Base-by-base conservation (phyloP, 192 early-diverging fungal species). In the Coemansia sp. region DNA sequence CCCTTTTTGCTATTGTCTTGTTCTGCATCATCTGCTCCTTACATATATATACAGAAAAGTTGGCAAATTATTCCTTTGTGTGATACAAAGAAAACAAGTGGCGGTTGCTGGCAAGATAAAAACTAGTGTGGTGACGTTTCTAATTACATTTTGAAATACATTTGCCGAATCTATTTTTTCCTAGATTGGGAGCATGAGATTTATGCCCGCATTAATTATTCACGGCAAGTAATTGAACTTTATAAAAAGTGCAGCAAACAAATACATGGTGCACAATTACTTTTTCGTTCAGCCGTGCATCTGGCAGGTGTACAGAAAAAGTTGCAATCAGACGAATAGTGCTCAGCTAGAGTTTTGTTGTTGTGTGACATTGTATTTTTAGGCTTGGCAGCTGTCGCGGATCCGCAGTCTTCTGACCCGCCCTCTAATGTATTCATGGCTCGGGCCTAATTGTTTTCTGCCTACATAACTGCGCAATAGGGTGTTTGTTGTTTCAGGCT, bases 61-160 rank as follows among this genome's bases (percentile, higher is more conserved):
- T 45, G 41, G 41, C 41, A 45, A 45, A 45, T 45, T 45, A 45
- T 45, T 45, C 41, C 41, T 45, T 45, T 45, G 41, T 45, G 2
- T 45, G 41, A 45, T 45, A 45, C 41, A 45, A 45, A 27, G 14
- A 55, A 55, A 55, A 29, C 17, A 8, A 19, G 27, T 55, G 53
- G 53, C 53, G 53, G 53, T 55, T 27, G 53, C 23, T 55, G 17
- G 24, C 24, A 55, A 55, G 27, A 52, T 19, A 23, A 25, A 21
- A 21, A 8, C 32, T 60, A n/a, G 56, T 37, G 17, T 17, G 17
- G 55, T 57, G 32, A 57, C 38, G 38, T 57, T 57, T 57, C 56
- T 57, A 57, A 57, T 57, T 57, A 57, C 29, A 37, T 37, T 37
- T 57, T 29, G 56, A 38, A 57, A 39, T 38, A 19, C 56, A 52